Evolutionary conservation across 2,329 filamentous ascomycete genomes (phyloP).

Genomic region (Geosmithia flava): DNA sequence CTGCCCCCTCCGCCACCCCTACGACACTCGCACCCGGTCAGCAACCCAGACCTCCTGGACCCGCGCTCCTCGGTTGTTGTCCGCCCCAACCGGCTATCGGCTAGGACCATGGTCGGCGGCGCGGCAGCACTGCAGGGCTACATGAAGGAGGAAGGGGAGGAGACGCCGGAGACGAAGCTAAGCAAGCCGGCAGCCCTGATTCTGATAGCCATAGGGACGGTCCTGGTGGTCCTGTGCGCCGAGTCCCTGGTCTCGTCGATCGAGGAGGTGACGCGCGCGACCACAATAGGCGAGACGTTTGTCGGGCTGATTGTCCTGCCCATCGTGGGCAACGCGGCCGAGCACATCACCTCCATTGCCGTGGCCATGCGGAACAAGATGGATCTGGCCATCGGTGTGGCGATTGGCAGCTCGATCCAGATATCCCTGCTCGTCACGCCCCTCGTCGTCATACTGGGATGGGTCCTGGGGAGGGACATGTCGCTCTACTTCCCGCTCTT

Average conservation of each 20-base stretch:
- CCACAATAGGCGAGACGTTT: constrained; percentile 50
- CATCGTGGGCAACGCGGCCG: constrained; percentile 62
- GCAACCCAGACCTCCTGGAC: not conserved
- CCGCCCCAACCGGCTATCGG: not conserved
- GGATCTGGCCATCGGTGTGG: constrained; percentile 62
- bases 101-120: not conserved
- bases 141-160: constrained; percentile 5
- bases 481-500: constrained; percentile 79
- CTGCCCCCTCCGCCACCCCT: not conserved
- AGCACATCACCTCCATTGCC: constrained; percentile 59
- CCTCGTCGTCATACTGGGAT: constrained; percentile 58
- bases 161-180: constrained; percentile 14
- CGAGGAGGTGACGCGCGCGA: constrained; percentile 44
- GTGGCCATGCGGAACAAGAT: constrained; percentile 67
- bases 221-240: constrained; percentile 54
- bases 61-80: not conserved
- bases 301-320: constrained; percentile 62
- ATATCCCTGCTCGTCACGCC: constrained; percentile 62
- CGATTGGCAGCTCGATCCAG: constrained; percentile 59
- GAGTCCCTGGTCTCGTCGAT: constrained; percentile 61
- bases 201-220: constrained; percentile 52
- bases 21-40: not conserved
- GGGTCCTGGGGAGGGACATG: constrained; percentile 57
- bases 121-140: constrained; percentile 15
- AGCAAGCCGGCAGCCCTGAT: constrained; percentile 45